A percentile compares a stretch with the other conserved stretches of the same genome.
Conservation (phyloP, 2,329 filamentous ascomycete species). For the Decorospora gaudefroyi region DNA sequence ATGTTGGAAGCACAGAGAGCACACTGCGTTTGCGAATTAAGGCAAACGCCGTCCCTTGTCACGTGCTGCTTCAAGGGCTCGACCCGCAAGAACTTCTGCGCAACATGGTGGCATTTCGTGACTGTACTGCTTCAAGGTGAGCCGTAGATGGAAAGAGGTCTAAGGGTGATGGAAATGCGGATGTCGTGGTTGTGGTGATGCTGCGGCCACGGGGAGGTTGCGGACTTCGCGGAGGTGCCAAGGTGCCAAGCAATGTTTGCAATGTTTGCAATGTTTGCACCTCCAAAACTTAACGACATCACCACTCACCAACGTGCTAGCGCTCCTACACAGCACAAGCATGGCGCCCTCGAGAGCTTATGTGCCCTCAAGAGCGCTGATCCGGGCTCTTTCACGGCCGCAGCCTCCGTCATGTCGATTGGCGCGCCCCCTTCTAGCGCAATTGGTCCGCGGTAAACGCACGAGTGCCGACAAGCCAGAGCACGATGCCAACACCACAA, state of each 20-base stretch:
- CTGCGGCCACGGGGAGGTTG: slow-evolving; percentile 6
- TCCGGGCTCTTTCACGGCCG: slow-evolving; percentile 33
- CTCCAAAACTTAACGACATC: slow-evolving; percentile 16
- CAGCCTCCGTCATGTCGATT: slow-evolving; percentile 25
- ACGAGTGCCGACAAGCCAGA: slow-evolving; percentile 17
- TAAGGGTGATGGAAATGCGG: too few species aligned
- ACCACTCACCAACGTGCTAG: background rate
- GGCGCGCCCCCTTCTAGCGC: slow-evolving; percentile 19
- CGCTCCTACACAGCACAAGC: background rate
- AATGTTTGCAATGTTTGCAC: slow-evolving; percentile 19
- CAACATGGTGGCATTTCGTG: too few species aligned
- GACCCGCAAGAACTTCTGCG: too few species aligned
- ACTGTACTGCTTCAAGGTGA: too few species aligned
- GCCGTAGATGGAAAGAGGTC: background rate
- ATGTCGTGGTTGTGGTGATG: background rate
- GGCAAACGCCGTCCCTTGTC: too few species aligned
- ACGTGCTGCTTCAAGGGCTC: too few species aligned
- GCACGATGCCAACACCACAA: slow-evolving; percentile 9
- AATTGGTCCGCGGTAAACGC: slow-evolving; percentile 30
- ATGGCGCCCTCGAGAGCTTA: slow-evolving; percentile 32
- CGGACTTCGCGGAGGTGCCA: slow-evolving; percentile 35
- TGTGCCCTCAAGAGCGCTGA: slow-evolving; percentile 32
- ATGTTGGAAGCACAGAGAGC: too few species aligned
- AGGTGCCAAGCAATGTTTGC: slow-evolving; percentile 30
- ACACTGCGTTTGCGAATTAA: too few species aligned